These are phyloP conservation scores for Magnusiomyces suaveolens DNA, from an alignment of 1,139 yeast species.

Conservation along the genomic window DNA sequence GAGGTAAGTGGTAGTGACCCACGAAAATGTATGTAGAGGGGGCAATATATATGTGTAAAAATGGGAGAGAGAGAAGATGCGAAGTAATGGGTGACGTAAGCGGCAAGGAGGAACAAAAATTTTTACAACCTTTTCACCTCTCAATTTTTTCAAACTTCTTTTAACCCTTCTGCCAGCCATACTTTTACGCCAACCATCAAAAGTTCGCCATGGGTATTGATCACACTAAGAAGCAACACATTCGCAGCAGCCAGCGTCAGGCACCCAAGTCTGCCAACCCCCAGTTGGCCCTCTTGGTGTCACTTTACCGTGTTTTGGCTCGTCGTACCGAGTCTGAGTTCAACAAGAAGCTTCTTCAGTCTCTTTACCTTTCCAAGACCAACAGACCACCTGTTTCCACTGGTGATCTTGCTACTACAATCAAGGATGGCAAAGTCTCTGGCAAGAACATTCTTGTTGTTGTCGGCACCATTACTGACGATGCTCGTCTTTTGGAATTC, in stretches of 20 bases:
- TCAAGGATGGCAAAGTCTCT: slow-evolving; percentile 57
- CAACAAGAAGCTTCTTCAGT: slow-evolving; percentile 93
- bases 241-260: slow-evolving; percentile 90
- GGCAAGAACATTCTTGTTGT: slow-evolving; percentile 89
- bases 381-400: slow-evolving; percentile 99
- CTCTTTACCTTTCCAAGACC: slow-evolving; percentile 93
- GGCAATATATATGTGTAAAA: too few relatives aligned
- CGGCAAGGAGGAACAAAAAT: not conserved
- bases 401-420: slow-evolving; percentile 80
- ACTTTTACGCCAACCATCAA: not conserved
- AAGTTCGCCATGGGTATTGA: slow-evolving; percentile 78
- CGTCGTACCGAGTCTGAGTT: slow-evolving; percentile 97
- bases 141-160: not conserved
- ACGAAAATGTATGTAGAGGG: too few relatives aligned
- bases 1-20: too few relatives aligned
- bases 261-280: slow-evolving; percentile 99
- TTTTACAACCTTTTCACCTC: not conserved
- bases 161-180: not conserved
- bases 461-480: slow-evolving; percentile 99
- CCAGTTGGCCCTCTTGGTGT: slow-evolving; percentile 95
- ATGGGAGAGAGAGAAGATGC: too few relatives aligned
- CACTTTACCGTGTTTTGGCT: slow-evolving; percentile 97
- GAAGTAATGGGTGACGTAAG: too few relatives aligned
- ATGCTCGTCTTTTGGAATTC: slow-evolving; percentile 83
- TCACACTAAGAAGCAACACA: slow-evolving; percentile 93